Conservation (phyloP, 768 basidiomycete genomes). For the Russula olivacea region DNA sequence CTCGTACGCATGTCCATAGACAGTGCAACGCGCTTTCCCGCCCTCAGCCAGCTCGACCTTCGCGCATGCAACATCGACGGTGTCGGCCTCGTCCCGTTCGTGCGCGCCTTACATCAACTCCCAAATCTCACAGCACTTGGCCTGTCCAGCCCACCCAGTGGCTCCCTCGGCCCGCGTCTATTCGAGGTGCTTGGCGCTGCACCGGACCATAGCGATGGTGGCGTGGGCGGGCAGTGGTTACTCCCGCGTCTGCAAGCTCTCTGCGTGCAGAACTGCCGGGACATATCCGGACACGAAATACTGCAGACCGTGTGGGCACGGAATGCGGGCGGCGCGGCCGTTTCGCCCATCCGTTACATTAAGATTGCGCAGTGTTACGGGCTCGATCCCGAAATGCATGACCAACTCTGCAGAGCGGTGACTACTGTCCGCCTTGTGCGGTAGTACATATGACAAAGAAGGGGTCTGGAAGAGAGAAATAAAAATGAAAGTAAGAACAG, state of each 20-base stretch:
- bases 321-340: slow-evolving; percentile 22
- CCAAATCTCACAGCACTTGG: slow-evolving; percentile 30
- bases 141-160: slow-evolving; percentile 29
- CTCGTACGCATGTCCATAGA: slow-evolving; percentile 27
- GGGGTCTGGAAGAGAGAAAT: background rate
- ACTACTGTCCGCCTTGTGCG: slow-evolving; percentile 26
- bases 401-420: slow-evolving; percentile 27
- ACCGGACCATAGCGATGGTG: slow-evolving; percentile 17
- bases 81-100: slow-evolving; percentile 30
- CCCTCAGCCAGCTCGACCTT: slow-evolving; percentile 30
- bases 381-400: slow-evolving; percentile 27
- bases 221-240: slow-evolving; percentile 25
- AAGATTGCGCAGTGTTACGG: slow-evolving; percentile 29
- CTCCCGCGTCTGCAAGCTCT: slow-evolving; percentile 31
- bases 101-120: slow-evolving; percentile 30
- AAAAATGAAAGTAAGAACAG: background rate
- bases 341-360: slow-evolving; percentile 27
- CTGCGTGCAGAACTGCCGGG: slow-evolving; percentile 29
- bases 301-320: slow-evolving; percentile 28
- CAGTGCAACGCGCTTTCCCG: slow-evolving; percentile 25
- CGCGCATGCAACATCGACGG: slow-evolving; percentile 31
- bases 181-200: slow-evolving; percentile 30
- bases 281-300: slow-evolving; percentile 32
- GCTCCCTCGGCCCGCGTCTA: slow-evolving; percentile 27
- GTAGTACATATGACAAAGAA: slow-evolving; percentile 3